These are phyloP conservation scores for Chara braunii DNA, from an alignment of 139 green algal genomes.

Conservation along the genomic window DNA sequence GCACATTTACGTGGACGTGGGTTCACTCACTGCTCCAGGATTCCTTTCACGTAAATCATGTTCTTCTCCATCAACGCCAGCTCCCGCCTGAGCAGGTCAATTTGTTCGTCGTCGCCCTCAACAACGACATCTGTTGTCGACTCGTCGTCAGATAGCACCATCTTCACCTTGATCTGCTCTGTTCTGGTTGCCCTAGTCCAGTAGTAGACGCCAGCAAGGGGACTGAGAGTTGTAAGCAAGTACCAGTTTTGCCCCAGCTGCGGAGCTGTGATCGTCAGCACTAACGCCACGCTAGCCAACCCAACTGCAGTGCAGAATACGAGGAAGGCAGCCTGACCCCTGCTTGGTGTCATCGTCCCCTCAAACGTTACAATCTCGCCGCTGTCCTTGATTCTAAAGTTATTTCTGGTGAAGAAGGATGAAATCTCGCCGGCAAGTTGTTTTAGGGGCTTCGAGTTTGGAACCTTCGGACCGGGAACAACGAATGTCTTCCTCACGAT, in stretches of 20 bases:
- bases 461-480: conserved; percentile 31
- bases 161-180: conserved; percentile 54
- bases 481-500: conserved; percentile 48
- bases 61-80: conserved; percentile 47
- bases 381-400: conserved; percentile 46
- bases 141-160: conserved; percentile 50
- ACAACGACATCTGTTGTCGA: conserved; percentile 45
- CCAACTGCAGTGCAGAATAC: conserved; percentile 49
- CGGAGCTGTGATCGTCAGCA: conserved; percentile 47
- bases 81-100: conserved; percentile 42
- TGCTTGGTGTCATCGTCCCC: conserved; percentile 40
- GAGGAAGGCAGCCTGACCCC: conserved; percentile 45
- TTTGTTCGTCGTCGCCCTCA: conserved; percentile 46
- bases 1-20: no score
- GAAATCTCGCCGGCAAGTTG: conserved; percentile 38
- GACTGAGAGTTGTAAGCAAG: conserved; percentile 36
- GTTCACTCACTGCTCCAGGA: conserved; percentile 42
- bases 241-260: conserved; percentile 47
- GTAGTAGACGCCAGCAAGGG: conserved; percentile 47
- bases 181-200: conserved; percentile 39
- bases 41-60: conserved; percentile 49
- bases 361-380: conserved; percentile 51
- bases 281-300: conserved; percentile 42
- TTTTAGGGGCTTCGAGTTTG: conserved; percentile 35
- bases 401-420: conserved; percentile 45